Base-by-base conservation (phyloP, 805 yeast species). In the Barnettozyma wickerhamii region DNA sequence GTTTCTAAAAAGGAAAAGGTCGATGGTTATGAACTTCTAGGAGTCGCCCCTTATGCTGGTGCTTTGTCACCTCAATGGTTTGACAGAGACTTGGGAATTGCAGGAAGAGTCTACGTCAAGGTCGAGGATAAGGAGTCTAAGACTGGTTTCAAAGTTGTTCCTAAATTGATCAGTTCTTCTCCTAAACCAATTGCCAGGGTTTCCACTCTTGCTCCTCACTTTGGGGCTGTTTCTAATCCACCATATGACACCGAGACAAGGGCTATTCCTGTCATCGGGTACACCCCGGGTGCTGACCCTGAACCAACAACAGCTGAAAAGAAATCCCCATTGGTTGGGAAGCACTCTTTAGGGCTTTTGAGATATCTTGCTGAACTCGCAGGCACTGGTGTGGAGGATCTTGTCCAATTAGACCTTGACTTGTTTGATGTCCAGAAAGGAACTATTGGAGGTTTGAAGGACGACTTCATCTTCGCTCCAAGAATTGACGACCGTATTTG, bases 191-290 rank as follows among this genome's bases (percentile, higher is more conserved):
- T 87, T 52, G 95, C 90, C 12, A 79, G 79, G 51, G 83, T 87
- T 40, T 95, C 95, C 5, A 74, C 91, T 2, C 69, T 88, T 56
- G 95, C 95, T 6, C 90, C 90, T 4, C 95, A 87, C 65, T 88
- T 87, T 59, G 95, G 95, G 35, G 66, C 68, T 3, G 80, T 80
- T 6, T 71, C 88, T 3, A 55, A 63, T 19, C 82, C 82, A 7
- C 90, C 90, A 6, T 84, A 81, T 65, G 85, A 88, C 64, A 68
- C 65, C 41, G 95, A 87, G 59, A 82, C 84, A 20, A 78, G 81
- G 55, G 79, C 84, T 38, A 84, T 85, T 15, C 96, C 96, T 1
- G 77, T 88, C 12, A 66, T 83, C 39, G 95, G 89, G 0, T 82
- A 70, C 50, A 59, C 59, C 28, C 58, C 62, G 30, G 62, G 59